phyloP scores from a whole-genome alignment of 306 rosid genomes.

The Abrus precatorius region DNA sequence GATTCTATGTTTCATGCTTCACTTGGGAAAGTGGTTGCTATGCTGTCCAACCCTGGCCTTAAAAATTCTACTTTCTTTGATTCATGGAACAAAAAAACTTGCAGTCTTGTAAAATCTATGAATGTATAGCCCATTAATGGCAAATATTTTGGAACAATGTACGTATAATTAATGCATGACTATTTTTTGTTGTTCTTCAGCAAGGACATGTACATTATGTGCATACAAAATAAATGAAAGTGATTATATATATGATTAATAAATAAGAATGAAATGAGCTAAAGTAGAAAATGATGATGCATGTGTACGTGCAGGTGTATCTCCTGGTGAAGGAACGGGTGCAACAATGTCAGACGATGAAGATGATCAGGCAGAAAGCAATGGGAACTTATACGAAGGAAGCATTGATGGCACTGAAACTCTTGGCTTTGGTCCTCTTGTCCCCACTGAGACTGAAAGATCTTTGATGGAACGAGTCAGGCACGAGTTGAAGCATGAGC shows the following conservation, averaged over 20 bases:
- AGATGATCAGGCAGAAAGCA: constrained; percentile 85
- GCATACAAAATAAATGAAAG: not conserved
- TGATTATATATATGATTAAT: too few relatives aligned
- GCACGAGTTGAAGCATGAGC: constrained; percentile 83
- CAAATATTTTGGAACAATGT: too few relatives aligned
- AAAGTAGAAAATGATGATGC: not conserved
- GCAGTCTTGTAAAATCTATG: too few relatives aligned
- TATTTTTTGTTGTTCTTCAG: too few relatives aligned
- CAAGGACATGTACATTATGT: too few relatives aligned
- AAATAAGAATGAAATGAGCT: not conserved
- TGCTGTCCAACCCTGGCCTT: too few relatives aligned
- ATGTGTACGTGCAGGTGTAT: constrained; percentile 63
- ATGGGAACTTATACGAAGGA: constrained; percentile 69
- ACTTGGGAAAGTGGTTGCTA: too few relatives aligned
- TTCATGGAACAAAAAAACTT: too few relatives aligned
- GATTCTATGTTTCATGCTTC: too few relatives aligned
- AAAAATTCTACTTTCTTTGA: too few relatives aligned
- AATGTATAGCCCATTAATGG: too few relatives aligned
- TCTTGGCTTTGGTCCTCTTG: constrained; percentile 91
- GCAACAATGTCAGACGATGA: constrained; percentile 97
- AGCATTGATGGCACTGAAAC: constrained; percentile 70
- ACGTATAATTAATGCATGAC: too few relatives aligned
- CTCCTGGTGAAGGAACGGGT: constrained; percentile 92
- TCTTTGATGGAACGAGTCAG: constrained; percentile 95
- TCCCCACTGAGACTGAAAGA: constrained; percentile 88